A percentile compares a stretch with the other conserved stretches of the same genome.
These are phyloP conservation scores for Coniochaeta pulveracea DNA, from an alignment of 2,329 filamentous ascomycete genomes.

Conservation along the genomic window DNA sequence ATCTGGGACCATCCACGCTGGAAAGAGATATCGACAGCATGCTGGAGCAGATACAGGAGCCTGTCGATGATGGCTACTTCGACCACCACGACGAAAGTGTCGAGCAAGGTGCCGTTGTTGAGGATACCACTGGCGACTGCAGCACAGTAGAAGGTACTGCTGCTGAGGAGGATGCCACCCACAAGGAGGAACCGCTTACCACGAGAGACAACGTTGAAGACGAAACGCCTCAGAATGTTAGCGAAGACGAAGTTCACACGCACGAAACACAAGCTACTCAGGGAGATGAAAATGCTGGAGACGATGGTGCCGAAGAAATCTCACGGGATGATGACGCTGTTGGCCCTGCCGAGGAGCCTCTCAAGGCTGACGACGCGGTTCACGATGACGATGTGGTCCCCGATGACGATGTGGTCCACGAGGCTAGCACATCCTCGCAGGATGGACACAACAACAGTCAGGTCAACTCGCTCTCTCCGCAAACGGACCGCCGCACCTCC, in stretches of 20 bases:
- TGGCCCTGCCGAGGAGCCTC: no score
- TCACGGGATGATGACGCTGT: background rate
- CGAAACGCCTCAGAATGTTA: background rate
- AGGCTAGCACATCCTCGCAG: background rate
- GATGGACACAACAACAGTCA: constrained; percentile 4
- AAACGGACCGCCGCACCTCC: constrained; percentile 24
- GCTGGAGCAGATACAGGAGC: no score
- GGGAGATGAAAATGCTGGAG: background rate
- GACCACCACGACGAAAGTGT: constrained; percentile 2
- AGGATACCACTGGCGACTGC: background rate
- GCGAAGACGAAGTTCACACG: background rate
- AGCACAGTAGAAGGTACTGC: background rate
- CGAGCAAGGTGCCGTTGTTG: background rate
- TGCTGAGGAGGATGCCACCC: background rate
- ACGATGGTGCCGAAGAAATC: background rate
- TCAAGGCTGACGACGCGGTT: background rate
- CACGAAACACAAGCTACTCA: background rate
- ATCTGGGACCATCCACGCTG: no score
- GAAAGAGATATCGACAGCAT: no score
- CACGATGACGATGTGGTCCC: background rate
- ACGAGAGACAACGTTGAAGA: background rate
- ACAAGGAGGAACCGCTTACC: no score
- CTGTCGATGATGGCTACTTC: no score
- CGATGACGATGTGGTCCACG: background rate
- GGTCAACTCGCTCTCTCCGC: constrained; percentile 8